Base-by-base conservation (phyloP, 345 rosid genomes). In the Cardamine occulta region DNA sequence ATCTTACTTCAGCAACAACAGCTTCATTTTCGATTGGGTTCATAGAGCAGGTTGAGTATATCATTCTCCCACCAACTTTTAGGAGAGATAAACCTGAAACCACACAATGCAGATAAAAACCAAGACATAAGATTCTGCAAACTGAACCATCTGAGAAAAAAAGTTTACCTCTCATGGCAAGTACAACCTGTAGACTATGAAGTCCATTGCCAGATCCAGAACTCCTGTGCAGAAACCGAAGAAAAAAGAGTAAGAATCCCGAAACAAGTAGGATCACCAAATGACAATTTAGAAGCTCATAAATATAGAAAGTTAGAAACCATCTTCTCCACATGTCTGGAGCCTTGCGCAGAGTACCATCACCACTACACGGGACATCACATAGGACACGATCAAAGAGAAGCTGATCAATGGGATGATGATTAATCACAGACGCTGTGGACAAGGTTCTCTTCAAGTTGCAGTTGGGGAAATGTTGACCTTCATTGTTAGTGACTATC, bases 291-390 rank as follows among this genome's bases (percentile, higher is more conserved):
- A 23, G 23, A 28, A 32, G 8, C 3, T 58, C 39, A 47, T 53
- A 56, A 34, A 66, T 62, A 62, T 26, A 76, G 28, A 56, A 34
- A 66, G 58, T 58, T 26, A 76, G 28, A 64, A 44, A 88, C 99
- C 98, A 95, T 89, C 90, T 95, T 70, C 97, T 82, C 99, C 98
- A 95, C 48, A 95, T 84, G 83, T 87, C 98, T 3, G 98, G 99
- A 84, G 99, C 97, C 86, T 95, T 95, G 81, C 97, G 91, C 31
- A 92, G 88, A 56, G 99, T 92, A 40, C 98, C 97, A 81, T 92
- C 99, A 70, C 98, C 98, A 73, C 99, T 92, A 85, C 98, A 92
- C 11, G 98, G 98, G 76, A 95, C 99, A 70, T 95, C 99, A 35
- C 98, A 95, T 34, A 95, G 68, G 69, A 95, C 96, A 53, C 98